Conservation (phyloP, 805 yeast genomes). For the Spathaspora arborariae region DNA sequence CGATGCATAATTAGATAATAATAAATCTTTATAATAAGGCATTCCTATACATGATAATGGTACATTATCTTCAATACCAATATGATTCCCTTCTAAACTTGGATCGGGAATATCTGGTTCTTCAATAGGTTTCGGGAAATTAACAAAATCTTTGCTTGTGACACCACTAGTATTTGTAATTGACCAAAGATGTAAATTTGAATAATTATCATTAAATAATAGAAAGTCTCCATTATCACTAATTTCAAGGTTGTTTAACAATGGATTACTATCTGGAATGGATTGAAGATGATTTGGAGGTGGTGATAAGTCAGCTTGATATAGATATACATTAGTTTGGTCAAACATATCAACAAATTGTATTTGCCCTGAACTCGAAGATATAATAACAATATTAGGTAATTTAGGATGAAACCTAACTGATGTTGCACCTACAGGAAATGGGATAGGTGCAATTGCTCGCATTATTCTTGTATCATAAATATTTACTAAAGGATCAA, state of each 20-base stretch:
- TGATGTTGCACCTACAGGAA: slow-evolving; percentile 84
- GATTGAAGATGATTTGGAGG: slow-evolving; percentile 4
- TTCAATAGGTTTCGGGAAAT: slow-evolving; percentile 42
- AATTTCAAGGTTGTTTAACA: slow-evolving; percentile 48
- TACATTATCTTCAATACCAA: slow-evolving; percentile 37
- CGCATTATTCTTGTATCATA: slow-evolving; percentile 74
- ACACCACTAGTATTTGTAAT: slow-evolving; percentile 28
- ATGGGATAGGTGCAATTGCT: slow-evolving; percentile 75
- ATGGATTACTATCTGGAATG: slow-evolving; percentile 9
- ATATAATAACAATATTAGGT: slow-evolving; percentile 70
- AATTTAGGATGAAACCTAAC: slow-evolving; percentile 84
- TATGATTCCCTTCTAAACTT: slow-evolving; percentile 7
- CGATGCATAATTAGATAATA: slow-evolving; percentile 78
- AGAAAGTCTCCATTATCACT: slow-evolving; percentile 75
- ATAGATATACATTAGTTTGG: slow-evolving; percentile 62
- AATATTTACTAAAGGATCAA: slow-evolving; percentile 79
- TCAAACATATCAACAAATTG: slow-evolving; percentile 82
- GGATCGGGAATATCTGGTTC: slow-evolving; percentile 47
- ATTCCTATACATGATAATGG: slow-evolving; percentile 77
- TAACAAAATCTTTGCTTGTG: slow-evolving; percentile 29
- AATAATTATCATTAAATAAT: slow-evolving; percentile 62
- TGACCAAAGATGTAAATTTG: slow-evolving; percentile 68
- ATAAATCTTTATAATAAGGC: slow-evolving; percentile 77
- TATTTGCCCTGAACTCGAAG: slow-evolving; percentile 75
- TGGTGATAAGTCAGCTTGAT: slow-evolving; percentile 55